These are phyloP conservation scores for Platanus orientalis DNA, from an alignment of 164 flowering plant genomes.

Conservation along the genomic window DNA sequence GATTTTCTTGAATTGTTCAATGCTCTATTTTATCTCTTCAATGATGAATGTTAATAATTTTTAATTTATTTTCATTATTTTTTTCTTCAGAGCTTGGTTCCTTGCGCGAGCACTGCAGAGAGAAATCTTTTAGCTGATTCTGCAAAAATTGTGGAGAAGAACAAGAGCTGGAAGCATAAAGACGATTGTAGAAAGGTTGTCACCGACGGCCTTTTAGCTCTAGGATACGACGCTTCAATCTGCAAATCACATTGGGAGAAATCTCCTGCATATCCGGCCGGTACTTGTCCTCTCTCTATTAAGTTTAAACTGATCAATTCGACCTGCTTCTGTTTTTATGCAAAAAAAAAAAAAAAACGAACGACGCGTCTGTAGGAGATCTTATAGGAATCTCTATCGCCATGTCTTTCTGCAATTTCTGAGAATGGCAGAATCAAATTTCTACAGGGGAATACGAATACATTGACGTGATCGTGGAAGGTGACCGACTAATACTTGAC, in stretches of 20 bases:
- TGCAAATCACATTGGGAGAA: conserved; percentile 85
- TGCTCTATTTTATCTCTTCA: not conserved
- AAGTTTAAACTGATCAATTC: not conserved
- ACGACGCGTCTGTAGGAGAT: too few relatives aligned
- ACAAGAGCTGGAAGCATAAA: conserved; percentile 46
- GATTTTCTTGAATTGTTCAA: not conserved
- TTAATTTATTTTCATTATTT: not conserved
- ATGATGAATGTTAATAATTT: too few relatives aligned
- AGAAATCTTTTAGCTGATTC: conserved; percentile 33
- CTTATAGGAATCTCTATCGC: too few relatives aligned
- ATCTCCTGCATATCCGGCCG: conserved; percentile 64
- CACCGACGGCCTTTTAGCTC: conserved; percentile 35
- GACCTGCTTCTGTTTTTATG: not conserved
- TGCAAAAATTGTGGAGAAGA: conserved; percentile 37
- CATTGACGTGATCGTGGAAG: conserved; percentile 61
- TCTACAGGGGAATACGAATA: conserved; percentile 81
- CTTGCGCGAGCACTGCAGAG: conserved; percentile 25
- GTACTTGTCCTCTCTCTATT: conserved; percentile 29
- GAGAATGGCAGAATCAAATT: not conserved
- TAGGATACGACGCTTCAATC: conserved; percentile 71
- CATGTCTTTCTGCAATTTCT: too few relatives aligned
- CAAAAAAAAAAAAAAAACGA: too few relatives aligned
- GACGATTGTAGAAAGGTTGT: conserved; percentile 48
- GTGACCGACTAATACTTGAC: conserved; percentile 68
- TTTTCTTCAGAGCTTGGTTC: conserved; percentile 23